Base-by-base conservation (phyloP, 2,329 filamentous ascomycete genomes). In the Colletotrichum brevisporum region DNA sequence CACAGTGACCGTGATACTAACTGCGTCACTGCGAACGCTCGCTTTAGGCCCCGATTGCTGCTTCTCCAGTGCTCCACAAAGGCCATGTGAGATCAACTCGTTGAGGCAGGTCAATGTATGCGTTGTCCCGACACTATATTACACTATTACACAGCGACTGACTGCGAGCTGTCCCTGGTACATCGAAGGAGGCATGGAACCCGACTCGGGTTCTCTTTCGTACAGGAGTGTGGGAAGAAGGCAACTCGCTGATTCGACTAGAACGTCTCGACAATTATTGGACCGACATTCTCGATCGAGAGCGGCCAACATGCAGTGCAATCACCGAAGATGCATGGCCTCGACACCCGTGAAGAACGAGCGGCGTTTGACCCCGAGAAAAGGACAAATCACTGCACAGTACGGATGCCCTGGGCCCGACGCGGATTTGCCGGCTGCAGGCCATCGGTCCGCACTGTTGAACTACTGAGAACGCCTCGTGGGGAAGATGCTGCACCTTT, bases 401-500 rank as follows among this genome's bases (percentile, higher is more conserved):
- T 60, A 48, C 45, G 18, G 45, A 21, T 48, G 9, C 43, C 3
- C n/a, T 48, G 52, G 57, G 48, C n/a, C 31, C 21, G 5, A 58
- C 43, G 53, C 18, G 21, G 47, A 9, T 10, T 26, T 51, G 50
- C 24, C 48, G 50, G 18, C 27, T 55, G 59, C 59, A 52, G 41
- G 16, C 36, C 47, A 53, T 52, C 36, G 21, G 31, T 54, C 55
- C 66, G 48, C 47, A 18, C 45, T 39, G 56, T 48, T 31, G 13
- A 57, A 47, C 47, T 58, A 39, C 43, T 54, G 63, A 18, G 41
- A 59, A 50, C 64, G 52, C 67, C 45, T 69, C 12, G 57, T 63
- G 58, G 56, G 68, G 63, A 68, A 47, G n/a, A 18, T 52, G 31
- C 52, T 70, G 67, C 56, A 65, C 50, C 26, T 50, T n/a, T 51